These are phyloP conservation scores for Talaromyces borbonicus DNA, from an alignment of 495 filamentous ascomycete genomes.

Conservation along the genomic window DNA sequence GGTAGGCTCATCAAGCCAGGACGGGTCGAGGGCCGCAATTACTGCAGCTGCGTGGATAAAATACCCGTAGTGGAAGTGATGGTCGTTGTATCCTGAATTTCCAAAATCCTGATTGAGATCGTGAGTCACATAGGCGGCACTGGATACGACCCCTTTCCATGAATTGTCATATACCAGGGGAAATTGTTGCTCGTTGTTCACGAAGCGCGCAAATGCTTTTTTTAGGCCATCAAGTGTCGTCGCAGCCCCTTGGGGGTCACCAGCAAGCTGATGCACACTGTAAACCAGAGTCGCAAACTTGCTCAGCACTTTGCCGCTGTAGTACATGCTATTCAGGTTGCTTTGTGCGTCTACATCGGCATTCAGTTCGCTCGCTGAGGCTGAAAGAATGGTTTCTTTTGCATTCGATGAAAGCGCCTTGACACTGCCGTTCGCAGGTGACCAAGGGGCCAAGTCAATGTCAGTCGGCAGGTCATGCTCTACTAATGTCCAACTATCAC, in stretches of 20 bases:
- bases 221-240: constrained; percentile 60
- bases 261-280: constrained; percentile 55
- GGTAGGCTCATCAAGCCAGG: constrained; percentile 61
- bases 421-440: constrained; percentile 38
- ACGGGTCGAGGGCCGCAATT: constrained; percentile 69
- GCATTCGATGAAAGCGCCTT: constrained; percentile 41
- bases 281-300: constrained; percentile 75
- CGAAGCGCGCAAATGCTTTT: constrained; percentile 63
- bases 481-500: constrained; percentile 69
- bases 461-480: constrained; percentile 61
- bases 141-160: constrained; percentile 83
- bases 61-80: constrained; percentile 89
- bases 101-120: constrained; percentile 69
- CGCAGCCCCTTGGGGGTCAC: constrained; percentile 48
- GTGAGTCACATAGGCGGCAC: constrained; percentile 65
- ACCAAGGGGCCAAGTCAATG: constrained; percentile 73
- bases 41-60: constrained; percentile 84
- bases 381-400: constrained; percentile 43
- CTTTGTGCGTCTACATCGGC: constrained; percentile 63
- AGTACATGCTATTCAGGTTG: constrained; percentile 88
- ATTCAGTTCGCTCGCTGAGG: constrained; percentile 55
- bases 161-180: constrained; percentile 71
- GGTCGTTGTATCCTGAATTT: constrained; percentile 85
- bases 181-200: constrained; percentile 63
- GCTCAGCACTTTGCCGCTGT: constrained; percentile 80